Base-by-base conservation (phyloP, 495 filamentous ascomycete species). In the Hyphodiscus hymeniophilus region DNA sequence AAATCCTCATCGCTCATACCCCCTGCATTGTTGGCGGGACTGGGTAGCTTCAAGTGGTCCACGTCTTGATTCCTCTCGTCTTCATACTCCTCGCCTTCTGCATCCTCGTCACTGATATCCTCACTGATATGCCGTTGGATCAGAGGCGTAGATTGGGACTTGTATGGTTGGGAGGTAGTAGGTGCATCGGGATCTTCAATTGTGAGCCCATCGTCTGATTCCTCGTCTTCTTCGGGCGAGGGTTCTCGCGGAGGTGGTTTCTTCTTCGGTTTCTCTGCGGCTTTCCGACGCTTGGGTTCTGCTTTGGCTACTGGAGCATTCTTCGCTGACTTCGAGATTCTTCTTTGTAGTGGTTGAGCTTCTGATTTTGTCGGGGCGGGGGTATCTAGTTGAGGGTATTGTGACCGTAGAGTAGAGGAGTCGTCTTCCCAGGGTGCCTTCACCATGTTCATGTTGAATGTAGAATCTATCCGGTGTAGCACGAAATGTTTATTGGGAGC, bases 361-460 rank as follows among this genome's bases (percentile, higher is more conserved):
- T 47, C 38, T 16, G 52, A 18, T 22, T 46, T 49, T 3, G 31
- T 6, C 16, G 30, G 18, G 3, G 40, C 10, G 13, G 41, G 18
- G 3, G 47, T 13, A 13, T 50, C 38, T 41, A 60, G n/a, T 48
- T 57, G 58, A 0, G 24, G 12, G 28, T 60, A 60, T 32, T 54
- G 34, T 6, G 38, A 42, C 41, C 46, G 50, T 32, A 60, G 34
- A 7, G 20, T 44, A 3, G 46, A 48, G 24, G 39, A 44, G 32
- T 57, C 45, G 12, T 55, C 24, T 3, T 38, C 23, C 58, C 54
- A 60, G 8, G 58, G 58, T 7, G 58, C 46, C 15, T 42, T 48
- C 21, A 69, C 66, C 16, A 77, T 55, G 53, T 77, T 77, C 75
- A 79, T 77, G 55, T 77, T 68, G 60, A 79, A 79, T 39, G 68